These are phyloP conservation scores for Fusarium heterosporum DNA, from an alignment of 2,329 filamentous ascomycete genomes.

Conservation along the genomic window DNA sequence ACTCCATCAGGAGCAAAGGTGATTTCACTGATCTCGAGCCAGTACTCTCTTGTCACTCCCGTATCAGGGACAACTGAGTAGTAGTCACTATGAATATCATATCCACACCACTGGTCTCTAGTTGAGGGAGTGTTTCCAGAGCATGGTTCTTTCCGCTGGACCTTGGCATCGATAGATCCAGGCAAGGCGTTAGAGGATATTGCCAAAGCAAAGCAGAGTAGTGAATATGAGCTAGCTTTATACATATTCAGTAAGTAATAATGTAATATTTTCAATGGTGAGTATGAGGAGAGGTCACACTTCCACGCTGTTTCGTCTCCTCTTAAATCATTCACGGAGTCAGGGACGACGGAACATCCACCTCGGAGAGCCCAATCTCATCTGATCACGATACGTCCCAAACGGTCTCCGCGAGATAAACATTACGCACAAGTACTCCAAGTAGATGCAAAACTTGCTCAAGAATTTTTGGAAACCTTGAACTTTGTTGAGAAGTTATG, in stretches of 20 bases:
- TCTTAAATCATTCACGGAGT: conserved; percentile 16
- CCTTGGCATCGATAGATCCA: conserved; percentile 2
- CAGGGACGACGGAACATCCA: conserved; percentile 18
- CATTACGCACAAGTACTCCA: background rate
- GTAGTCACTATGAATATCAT: conserved; percentile 62
- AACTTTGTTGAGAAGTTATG: conserved; percentile 12
- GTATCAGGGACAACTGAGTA: conserved; percentile 58
- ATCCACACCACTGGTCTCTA: conserved; percentile 60
- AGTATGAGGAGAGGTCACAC: background rate
- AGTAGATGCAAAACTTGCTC: background rate
- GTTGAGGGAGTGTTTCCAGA: conserved; percentile 50
- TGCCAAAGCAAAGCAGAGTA: conserved; percentile 8
- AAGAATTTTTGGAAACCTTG: background rate
- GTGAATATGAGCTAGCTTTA: background rate
- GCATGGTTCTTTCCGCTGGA: conserved; percentile 23
- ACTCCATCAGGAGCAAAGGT: conserved; percentile 61
- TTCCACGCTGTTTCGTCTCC: background rate
- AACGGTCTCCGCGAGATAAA: conserved; percentile 23
- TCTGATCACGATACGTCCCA: conserved; percentile 1
- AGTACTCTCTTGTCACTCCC: conserved; percentile 64
- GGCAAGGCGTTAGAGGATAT: conserved; percentile 15
- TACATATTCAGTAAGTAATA: conserved; percentile 9
- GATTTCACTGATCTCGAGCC: conserved; percentile 57
- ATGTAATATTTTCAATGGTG: background rate
- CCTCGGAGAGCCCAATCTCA: background rate